A percentile compares a stretch with the other conserved stretches of the same genome.
These are phyloP conservation scores for Erodium moschatum DNA, from an alignment of 441 rosid species.

Conservation along the genomic window DNA sequence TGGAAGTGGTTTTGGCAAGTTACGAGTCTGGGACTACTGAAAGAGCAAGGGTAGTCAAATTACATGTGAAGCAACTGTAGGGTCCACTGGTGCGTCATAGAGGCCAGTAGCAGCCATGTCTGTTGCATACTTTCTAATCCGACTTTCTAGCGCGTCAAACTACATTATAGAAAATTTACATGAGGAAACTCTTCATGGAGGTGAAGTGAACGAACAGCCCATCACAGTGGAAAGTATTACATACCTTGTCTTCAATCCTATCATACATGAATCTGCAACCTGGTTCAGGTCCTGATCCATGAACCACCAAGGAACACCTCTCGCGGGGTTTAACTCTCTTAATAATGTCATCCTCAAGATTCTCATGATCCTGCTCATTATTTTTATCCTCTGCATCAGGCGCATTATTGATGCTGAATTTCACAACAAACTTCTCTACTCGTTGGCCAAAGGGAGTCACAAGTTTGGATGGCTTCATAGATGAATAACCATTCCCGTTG, in stretches of 20 bases:
- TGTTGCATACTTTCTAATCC: slow-evolving; percentile 50
- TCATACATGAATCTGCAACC: slow-evolving; percentile 91
- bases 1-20: not conserved
- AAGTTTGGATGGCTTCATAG: slow-evolving; percentile 45
- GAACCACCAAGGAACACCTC: slow-evolving; percentile 55
- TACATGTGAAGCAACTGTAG: slow-evolving; percentile 90
- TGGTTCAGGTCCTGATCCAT: slow-evolving; percentile 55
- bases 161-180: slow-evolving; percentile 21
- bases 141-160: slow-evolving; percentile 71
- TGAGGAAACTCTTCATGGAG: slow-evolving; percentile 19
- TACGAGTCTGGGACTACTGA: not conserved
- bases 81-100: slow-evolving; percentile 70
- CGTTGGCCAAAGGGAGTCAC: slow-evolving; percentile 81
- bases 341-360: slow-evolving; percentile 59
- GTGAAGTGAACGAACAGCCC: slow-evolving; percentile 15
- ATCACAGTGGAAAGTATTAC: slow-evolving; percentile 17
- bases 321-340: slow-evolving; percentile 54
- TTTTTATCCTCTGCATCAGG: slow-evolving; percentile 33
- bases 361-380: slow-evolving; percentile 27
- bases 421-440: slow-evolving; percentile 56
- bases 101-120: slow-evolving; percentile 52
- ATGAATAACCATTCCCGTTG: slow-evolving; percentile 50
- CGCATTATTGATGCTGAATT: slow-evolving; percentile 46
- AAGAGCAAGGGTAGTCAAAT: slow-evolving; percentile 15
- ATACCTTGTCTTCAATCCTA: slow-evolving; percentile 76